These are phyloP conservation scores for Suhomyces kilbournensis DNA, from an alignment of 805 yeast genomes.

Conservation along the genomic window DNA sequence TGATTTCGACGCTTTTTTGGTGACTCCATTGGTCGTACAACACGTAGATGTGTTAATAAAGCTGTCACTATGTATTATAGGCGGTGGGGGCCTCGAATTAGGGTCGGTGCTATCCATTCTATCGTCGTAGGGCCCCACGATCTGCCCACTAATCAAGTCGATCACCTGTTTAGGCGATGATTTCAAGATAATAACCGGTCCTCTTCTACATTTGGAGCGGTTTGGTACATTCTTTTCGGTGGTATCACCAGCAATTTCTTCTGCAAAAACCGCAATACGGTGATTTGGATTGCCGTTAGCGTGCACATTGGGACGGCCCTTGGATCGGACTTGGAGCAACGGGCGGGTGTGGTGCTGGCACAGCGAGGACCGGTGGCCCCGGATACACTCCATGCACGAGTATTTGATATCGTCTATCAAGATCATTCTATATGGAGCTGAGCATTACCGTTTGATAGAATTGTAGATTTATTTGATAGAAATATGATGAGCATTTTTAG, in stretches of 20 bases:
- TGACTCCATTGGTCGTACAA: constrained; percentile 23
- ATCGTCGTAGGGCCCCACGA: constrained; percentile 39
- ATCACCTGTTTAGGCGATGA: constrained; percentile 40
- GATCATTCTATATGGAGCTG: constrained; percentile 49
- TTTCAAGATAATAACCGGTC: constrained; percentile 29
- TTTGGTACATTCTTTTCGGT: constrained; percentile 1
- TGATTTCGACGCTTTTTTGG: constrained; percentile 15
- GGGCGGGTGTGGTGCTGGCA: constrained; percentile 82
- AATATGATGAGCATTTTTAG: background rate
- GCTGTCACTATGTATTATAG: constrained; percentile 27
- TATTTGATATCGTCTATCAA: constrained; percentile 75
- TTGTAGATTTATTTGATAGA: background rate
- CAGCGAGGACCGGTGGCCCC: constrained; percentile 88
- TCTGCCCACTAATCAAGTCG: constrained; percentile 34
- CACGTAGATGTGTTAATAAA: constrained; percentile 35
- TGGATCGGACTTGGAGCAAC: constrained; percentile 78
- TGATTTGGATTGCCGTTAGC: constrained; percentile 49
- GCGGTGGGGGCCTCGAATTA: constrained; percentile 19
- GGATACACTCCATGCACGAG: constrained; percentile 81
- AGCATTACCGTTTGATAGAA: background rate
- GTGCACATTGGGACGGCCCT: constrained; percentile 78
- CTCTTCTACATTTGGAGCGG: background rate
- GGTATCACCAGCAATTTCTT: constrained; percentile 23
- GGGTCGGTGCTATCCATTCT: constrained; percentile 6
- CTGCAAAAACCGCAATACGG: constrained; percentile 59